Evolutionary conservation across 768 basidiomycete genomes (phyloP).

Genomic region (Tricholoma bakamatsutake): DNA sequence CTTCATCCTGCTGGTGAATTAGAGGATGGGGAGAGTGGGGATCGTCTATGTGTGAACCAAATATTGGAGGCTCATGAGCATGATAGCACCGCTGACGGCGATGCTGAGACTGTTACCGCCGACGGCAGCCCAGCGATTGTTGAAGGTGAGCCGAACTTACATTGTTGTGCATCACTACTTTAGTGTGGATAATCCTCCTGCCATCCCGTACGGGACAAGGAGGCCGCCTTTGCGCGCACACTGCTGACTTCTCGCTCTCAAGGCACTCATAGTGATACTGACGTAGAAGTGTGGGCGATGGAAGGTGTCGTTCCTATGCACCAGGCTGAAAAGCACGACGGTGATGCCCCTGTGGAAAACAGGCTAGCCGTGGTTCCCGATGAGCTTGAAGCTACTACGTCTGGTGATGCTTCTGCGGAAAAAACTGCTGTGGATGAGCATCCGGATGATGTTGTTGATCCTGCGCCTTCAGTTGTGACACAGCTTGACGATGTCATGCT

Average conservation of each 20-base stretch:
- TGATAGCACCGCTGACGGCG: slow-evolving; percentile 16
- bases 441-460: slow-evolving; percentile 8
- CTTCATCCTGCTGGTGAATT: slow-evolving; percentile 30
- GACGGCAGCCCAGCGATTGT: slow-evolving; percentile 27
- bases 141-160: slow-evolving; percentile 49
- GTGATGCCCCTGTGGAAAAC: slow-evolving; percentile 1
- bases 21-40: slow-evolving; percentile 40
- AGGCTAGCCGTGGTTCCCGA: slow-evolving; percentile 14
- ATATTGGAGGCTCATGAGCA: slow-evolving; percentile 32
- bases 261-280: slow-evolving; percentile 38
- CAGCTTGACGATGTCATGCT: neutral
- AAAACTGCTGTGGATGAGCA: slow-evolving; percentile 7
- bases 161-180: slow-evolving; percentile 26
- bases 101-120: slow-evolving; percentile 9
- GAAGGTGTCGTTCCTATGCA: slow-evolving; percentile 22
- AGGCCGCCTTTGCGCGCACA: slow-evolving; percentile 46
- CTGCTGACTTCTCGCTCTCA: slow-evolving; percentile 53
- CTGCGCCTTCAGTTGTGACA: neutral
- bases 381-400: slow-evolving; percentile 17
- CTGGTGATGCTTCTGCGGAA: slow-evolving; percentile 15
- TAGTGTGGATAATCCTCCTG: slow-evolving; percentile 43
- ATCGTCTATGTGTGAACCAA: slow-evolving; percentile 38
- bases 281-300: slow-evolving; percentile 32
- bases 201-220: slow-evolving; percentile 25
- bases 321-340: slow-evolving; percentile 16